Base-by-base conservation (phyloP, 2,329 filamentous ascomycete genomes). In the Cadophora luteo-olivacea region DNA sequence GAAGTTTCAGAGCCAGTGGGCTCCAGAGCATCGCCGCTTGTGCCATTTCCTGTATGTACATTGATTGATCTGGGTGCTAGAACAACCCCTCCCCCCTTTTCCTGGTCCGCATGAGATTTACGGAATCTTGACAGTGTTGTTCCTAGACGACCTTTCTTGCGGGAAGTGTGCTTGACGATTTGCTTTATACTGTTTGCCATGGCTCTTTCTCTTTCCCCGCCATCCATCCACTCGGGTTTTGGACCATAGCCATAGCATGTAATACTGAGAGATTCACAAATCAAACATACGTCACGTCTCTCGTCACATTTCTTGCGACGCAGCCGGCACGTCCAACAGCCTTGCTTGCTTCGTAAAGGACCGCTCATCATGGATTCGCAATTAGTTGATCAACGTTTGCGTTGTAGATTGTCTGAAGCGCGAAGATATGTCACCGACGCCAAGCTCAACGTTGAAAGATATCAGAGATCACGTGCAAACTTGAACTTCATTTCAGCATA, bases 261-360 rank as follows among this genome's bases (percentile, higher is more conserved):
- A 67, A 89, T 89, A 61, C 85, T 81, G n/a, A 90, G 82, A 1
- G 79, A 75, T 66, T 86, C 87, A 84, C 87, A 90, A 69, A 87
- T 87, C 11, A 85, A 84, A 82, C 87, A 90, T 75, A 83, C 80
- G 67, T 86, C 86, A 67, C 82, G 81, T 72, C 84, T 85, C 79
- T 90, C 87, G 75, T 90, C 87, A 80, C 87, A 90, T 83, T 90
- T 90, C 81, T 90, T 90, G 70, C 87, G 83, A 75, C 87, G 82
- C 72, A 90, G 79, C 76, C 87, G 83, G 82, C 87, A 90, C 61
- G 87, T 90, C 78, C 89, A 90, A 85, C 87, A 91, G 70, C 86
- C 88, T 65, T 67, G 61, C 60, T 75, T 76, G 61, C 69, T 73
- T 36, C 74, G 72, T 61, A 75, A 69, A 9, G 72, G 65, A 5